These are phyloP conservation scores for Diaporthe ampelina DNA, from an alignment of 2,329 filamentous ascomycete species.

Conservation along the genomic window DNA sequence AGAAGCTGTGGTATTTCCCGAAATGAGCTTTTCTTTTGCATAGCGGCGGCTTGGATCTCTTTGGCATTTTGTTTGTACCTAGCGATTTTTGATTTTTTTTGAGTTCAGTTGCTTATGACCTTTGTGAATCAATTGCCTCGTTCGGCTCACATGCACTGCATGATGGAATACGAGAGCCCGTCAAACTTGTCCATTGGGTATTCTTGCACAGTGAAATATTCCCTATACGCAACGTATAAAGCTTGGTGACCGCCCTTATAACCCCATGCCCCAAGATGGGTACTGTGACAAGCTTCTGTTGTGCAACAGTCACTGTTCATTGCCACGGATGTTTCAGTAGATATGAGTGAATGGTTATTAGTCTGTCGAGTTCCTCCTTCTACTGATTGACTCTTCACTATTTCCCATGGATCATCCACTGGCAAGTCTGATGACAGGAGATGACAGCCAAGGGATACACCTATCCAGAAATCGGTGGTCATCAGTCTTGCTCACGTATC, in stretches of 20 bases:
- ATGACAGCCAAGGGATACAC: neutral
- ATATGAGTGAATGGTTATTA: too few species aligned
- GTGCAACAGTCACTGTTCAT: neutral
- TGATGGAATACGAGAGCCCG: neutral
- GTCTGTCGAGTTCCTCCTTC: neutral
- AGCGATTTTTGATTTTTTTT: neutral
- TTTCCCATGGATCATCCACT: neutral
- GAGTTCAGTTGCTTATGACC: neutral
- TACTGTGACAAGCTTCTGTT: neutral
- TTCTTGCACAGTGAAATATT: too few species aligned
- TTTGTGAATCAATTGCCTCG: neutral
- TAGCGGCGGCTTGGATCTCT: neutral
- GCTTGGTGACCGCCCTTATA: neutral
- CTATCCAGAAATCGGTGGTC: neutral
- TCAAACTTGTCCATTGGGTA: too few species aligned
- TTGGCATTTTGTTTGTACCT: neutral
- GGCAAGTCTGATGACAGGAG: neutral
- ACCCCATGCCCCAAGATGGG: neutral
- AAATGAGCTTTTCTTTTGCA: slow-evolving; percentile 9
- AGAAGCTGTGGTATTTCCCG: slow-evolving; percentile 31
- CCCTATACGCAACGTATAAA: too few species aligned
- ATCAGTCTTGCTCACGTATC: neutral
- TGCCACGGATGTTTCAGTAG: neutral
- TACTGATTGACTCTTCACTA: neutral
- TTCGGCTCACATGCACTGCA: neutral